A percentile compares a stretch with the other conserved stretches of the same genome.
Conservation (phyloP, 2,329 filamentous ascomycete species). For the Mariannaea elegans region DNA sequence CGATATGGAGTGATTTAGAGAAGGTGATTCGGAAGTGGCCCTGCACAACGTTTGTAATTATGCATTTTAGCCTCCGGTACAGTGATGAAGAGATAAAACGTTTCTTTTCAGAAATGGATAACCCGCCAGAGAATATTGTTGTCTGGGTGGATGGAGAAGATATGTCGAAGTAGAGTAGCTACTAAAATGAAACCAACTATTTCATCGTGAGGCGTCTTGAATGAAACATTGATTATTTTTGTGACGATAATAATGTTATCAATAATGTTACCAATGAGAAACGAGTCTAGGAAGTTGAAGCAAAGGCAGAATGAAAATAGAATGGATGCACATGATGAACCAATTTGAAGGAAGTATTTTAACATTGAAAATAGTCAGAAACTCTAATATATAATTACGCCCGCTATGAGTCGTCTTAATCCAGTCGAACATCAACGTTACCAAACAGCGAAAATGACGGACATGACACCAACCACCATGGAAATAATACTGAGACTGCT, state of each 20-base stretch:
- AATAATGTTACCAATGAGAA: no score
- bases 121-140: constrained; percentile 54
- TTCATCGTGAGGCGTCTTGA: no score
- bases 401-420: background rate
- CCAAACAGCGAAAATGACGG: background rate
- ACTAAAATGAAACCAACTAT: background rate
- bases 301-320: no score
- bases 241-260: no score
- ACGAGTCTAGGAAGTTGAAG: no score
- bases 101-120: constrained; percentile 53
- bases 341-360: no score
- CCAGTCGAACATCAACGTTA: background rate
- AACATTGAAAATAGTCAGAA: no score
- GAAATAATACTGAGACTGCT: background rate
- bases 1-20: constrained; percentile 56
- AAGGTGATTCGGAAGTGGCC: constrained; percentile 53
- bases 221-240: no score
- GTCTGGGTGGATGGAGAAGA: constrained; percentile 56
- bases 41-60: constrained; percentile 55
- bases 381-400: background rate
- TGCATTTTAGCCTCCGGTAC: constrained; percentile 58
- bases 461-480: background rate
- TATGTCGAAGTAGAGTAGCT: background rate
- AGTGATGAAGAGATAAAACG: constrained; percentile 49
- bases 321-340: no score